Base-by-base conservation (phyloP, 805 yeast genomes). In the Yamadazyma phyllophila region DNA sequence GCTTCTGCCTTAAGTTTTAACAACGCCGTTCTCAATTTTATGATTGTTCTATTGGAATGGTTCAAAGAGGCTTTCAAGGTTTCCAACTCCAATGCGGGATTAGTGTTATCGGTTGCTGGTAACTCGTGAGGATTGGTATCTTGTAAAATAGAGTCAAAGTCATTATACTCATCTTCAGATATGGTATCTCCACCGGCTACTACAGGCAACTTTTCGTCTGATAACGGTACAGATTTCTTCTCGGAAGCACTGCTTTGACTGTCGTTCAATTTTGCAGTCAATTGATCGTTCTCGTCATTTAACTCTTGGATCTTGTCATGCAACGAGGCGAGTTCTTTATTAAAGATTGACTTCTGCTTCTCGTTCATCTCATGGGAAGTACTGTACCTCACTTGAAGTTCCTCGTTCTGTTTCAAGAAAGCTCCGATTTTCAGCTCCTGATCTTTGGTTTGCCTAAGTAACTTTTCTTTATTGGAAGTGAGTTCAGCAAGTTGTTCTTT, bases 281-380 rank as follows among this genome's bases (percentile, higher is more conserved):
- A 66, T 16, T 70, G 69, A 51, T 82, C 86, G 61, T 85, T 85
- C 57, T 83, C 90, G 54, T 83, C 85, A 58, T 85, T 85, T 49
- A 85, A 65, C 39, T 78, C 83, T 27, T 73, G 74, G 39, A 84
- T 78, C 39, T 78, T 74, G 3, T 60, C 61, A 53, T 74, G 80
- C 46, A 83, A 64, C 13, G 74, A 80, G 26, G 63, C 63, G 7
- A 80, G 53, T 46, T 82, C 82, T 26, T 59, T 54, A 11, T 63
- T 60, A 29, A 72, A 65, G 14, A 69, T 57, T 1, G 50, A 47
- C 34, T 74, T 72, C 12, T 71, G 62, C 29, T 62, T 49, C 2
- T 63, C 59, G 31, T 72, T 65, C 35, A 74, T 73, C 12, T 66
- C 62, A 37, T 66, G 65, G 15, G 80, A 59, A 2, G 69, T 65